Base-by-base conservation (phyloP, 106 monocot genomes). In the Dendrobium huoshanense region DNA sequence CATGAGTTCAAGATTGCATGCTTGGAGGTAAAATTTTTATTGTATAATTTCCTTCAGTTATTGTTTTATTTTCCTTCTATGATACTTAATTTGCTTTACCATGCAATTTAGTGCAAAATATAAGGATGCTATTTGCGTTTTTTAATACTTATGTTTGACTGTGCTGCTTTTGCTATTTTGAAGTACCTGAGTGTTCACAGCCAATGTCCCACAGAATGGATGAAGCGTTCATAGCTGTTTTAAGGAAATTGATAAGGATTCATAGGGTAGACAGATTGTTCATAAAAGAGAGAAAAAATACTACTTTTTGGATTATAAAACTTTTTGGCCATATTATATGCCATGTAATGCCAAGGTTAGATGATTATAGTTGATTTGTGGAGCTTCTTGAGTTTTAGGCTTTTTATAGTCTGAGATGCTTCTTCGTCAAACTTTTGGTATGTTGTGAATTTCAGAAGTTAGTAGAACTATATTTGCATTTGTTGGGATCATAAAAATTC, bases 1-100 rank as follows among this genome's bases (percentile, higher is more conserved):
- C 97, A 98, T 85, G 97, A 98, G 79, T 98, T 98, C 87, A 98
- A 98, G 83, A 98, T 98, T 85, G 94, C 94, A 75, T 98, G 97
- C 84, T 85, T 98, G 79, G 84, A 98, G 97, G 97, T 98, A 91
- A 87, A 75, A 81, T 82, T 22, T 78, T 77, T 24, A 20, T 74
- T 55, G 54, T 11, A 40, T 15, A 64, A 20, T 64, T n/a, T 11
- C 42, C 31, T 67, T 29, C 20, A 56, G 11, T 65, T 65, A 37
- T 31, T 40, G 22, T 75, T 74, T 47, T 40, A n/a, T 33, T 73
- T 67, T 29, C 20, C 7, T 74, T 44, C 44, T 37, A 74, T 19
- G 61, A 22, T 61, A 61, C 20, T 5, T 61, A n/a, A 61, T 61
- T n/a, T 61, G 8, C 22, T 61, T 61, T 61, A 61, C 61, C 22